Percentiles rank a stretch among this genome's conserved stretches.
phyloP scores from a whole-genome alignment of 345 rosid species.

The Acer yangbiense region DNA sequence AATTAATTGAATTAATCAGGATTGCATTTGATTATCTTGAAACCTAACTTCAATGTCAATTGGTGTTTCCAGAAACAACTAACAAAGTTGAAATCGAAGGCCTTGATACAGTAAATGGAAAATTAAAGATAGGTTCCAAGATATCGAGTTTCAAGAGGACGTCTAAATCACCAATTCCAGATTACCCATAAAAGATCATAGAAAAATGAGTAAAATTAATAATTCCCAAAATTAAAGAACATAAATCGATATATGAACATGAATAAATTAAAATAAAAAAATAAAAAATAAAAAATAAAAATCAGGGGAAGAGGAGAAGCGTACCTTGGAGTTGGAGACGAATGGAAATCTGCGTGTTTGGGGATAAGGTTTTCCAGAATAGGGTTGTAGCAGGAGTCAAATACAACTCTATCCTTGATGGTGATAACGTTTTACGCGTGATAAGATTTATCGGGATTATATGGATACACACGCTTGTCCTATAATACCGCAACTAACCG shows the following conservation, averaged over 20 bases:
- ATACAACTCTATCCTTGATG: slow-evolving; percentile 9
- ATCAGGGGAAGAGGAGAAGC: neutral
- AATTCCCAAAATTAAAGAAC: neutral
- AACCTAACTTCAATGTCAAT: neutral
- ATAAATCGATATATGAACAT: neutral
- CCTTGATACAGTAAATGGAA: neutral
- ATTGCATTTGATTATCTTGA: neutral
- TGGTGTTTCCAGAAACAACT: neutral
- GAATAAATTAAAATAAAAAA: neutral
- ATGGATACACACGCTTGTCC: neutral
- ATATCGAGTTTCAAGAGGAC: too few species aligned
- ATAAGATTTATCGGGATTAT: neutral
- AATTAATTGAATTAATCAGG: neutral
- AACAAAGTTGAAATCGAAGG: neutral
- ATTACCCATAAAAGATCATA: neutral
- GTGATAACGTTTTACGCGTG: slow-evolving; percentile 12
- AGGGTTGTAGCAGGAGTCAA: slow-evolving; percentile 21
- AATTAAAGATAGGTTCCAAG: too few species aligned
- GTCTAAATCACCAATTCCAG: neutral
- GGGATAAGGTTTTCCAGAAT: slow-evolving; percentile 51
- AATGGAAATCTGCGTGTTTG: slow-evolving; percentile 30
- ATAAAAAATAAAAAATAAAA: neutral
- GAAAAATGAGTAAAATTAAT: neutral
- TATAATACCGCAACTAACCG: neutral
- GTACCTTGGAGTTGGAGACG: slow-evolving; percentile 17